phyloP scores from a whole-genome alignment of 176 grass and related monocot species.

The Pontederia crassipes region DNA sequence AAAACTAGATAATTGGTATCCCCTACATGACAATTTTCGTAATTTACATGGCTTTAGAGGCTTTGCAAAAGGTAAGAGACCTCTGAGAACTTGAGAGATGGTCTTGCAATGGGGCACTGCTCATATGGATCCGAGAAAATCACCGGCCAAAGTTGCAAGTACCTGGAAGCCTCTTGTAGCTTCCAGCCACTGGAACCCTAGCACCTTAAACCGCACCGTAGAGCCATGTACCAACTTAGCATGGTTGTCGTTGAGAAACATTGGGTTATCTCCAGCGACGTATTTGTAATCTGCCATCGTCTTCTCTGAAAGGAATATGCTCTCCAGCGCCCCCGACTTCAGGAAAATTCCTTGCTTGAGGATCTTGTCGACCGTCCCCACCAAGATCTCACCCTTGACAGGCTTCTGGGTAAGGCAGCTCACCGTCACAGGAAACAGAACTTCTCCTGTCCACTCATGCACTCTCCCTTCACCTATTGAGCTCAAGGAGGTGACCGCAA shows the following conservation, averaged over 20 bases:
- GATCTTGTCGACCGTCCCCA: conserved; percentile 60
- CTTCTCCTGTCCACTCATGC: conserved; percentile 62
- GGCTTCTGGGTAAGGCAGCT: conserved; percentile 71
- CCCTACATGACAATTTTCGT: no score
- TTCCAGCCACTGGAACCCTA: conserved; percentile 83
- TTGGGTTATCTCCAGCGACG: conserved; percentile 59
- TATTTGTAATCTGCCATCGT: conserved; percentile 63
- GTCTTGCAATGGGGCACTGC: no score
- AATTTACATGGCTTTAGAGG: no score
- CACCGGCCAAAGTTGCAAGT: conserved; percentile 63
- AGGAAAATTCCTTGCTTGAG: conserved; percentile 83
- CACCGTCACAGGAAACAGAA: conserved; percentile 72
- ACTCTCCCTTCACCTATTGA: conserved; percentile 68
- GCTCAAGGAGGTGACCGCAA: conserved; percentile 55
- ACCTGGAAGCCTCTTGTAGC: conserved; percentile 75
- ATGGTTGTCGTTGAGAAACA: conserved; percentile 62
- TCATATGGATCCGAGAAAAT: conserved; percentile 85
- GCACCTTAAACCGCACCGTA: conserved; percentile 61
- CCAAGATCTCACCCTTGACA: conserved; percentile 66
- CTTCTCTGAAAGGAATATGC: conserved; percentile 73
- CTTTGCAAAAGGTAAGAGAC: no score
- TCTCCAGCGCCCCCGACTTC: conserved; percentile 65
- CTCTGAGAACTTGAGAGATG: no score
- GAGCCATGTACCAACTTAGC: conserved; percentile 78
- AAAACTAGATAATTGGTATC: no score